Evolutionary conservation across 352 stramenopile genomes (phyloP), one percentile per base, ranked within the genome.

Genomic region (Peronospora tabacina): DNA sequence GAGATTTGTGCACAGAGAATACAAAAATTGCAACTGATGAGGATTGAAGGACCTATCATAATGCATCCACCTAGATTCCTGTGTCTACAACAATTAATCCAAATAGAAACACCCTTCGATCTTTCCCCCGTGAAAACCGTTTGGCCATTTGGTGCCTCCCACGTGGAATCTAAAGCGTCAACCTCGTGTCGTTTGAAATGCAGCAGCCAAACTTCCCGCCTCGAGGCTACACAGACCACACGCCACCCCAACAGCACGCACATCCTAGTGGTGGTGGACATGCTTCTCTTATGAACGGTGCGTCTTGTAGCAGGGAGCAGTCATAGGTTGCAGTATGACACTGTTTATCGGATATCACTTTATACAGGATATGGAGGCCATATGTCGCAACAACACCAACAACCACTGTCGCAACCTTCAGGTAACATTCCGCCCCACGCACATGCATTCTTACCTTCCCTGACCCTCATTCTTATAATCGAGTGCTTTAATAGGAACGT

Each of bases 141-240:
- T 47, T 37, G 26, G 26, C 3, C 41, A 26, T 15, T 33, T 34
- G 0, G 15, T 16, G 38, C 38, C 32, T 32, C 26, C 55, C 54
- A 68, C 59, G 59, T 68, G 59, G 54, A 68, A 51, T 37, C 37
- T 38, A 48, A 49, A 66, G 40, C 44, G 43, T 44, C 48, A 40
- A 26, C 30, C 37, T 52, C 34, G 24, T 44, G 26, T 36, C 26
- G 37, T 15, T 7, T 22, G 39, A 35, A 40, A 70, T 74, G 69
- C 64, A 72, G 56, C 61, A 61, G 43, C 61, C 64, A 35, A 77
- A 71, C 55, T 74, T 65, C 55, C 57, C 67, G 40, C 67, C 64
- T 45, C 58, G 63, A 34, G 67, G 70, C 33, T 74, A 59, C 47
- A 37, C 47, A 16, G 53, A 48, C 39, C 55, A 56, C 22, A 20